Conservation (phyloP, 495 filamentous ascomycete genomes). For the Hypoxylon perforatum region DNA sequence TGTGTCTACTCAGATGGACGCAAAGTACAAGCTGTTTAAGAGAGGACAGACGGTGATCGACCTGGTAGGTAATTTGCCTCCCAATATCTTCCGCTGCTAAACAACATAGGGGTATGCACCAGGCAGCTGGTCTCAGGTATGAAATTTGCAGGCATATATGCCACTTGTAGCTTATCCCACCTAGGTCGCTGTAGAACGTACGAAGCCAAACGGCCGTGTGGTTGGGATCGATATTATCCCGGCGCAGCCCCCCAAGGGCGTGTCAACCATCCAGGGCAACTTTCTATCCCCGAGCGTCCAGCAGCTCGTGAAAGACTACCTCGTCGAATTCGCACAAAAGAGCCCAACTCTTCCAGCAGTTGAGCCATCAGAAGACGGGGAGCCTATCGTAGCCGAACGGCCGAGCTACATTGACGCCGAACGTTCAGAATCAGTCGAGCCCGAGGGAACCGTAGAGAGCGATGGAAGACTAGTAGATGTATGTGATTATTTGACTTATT, state of each 20-base stretch:
- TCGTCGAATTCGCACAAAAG: conserved; percentile 69
- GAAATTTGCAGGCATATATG: conserved; percentile 7
- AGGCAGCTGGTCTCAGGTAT: conserved; percentile 91
- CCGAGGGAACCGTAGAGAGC: conserved; percentile 42
- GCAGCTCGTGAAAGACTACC: conserved; percentile 76
- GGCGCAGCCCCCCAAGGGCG: conserved; percentile 86
- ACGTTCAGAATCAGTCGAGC: conserved; percentile 49
- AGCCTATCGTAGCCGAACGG: conserved; percentile 43
- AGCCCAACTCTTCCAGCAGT: conserved; percentile 24
- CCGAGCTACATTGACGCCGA: conserved; percentile 67
- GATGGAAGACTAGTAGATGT: conserved; percentile 77
- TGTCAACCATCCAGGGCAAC: conserved; percentile 92
- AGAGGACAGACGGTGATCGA: conserved; percentile 88
- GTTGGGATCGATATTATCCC: conserved; percentile 95
- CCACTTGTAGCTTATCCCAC: conserved; percentile 11
- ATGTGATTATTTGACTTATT: conserved; percentile 15
- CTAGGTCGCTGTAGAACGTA: conserved; percentile 84
- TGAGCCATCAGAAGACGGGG: conserved; percentile 28
- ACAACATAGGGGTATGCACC: conserved; percentile 84
- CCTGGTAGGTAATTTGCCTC: conserved; percentile 63
- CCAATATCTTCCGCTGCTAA: conserved; percentile 14
- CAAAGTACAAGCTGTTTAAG: conserved; percentile 80
- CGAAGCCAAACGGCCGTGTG: conserved; percentile 78
- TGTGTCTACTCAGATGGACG: conserved; percentile 70
- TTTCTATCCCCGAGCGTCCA: conserved; percentile 80